Conservation (phyloP, 306 rosid species). For the Pterocarpus macrocarpus region DNA sequence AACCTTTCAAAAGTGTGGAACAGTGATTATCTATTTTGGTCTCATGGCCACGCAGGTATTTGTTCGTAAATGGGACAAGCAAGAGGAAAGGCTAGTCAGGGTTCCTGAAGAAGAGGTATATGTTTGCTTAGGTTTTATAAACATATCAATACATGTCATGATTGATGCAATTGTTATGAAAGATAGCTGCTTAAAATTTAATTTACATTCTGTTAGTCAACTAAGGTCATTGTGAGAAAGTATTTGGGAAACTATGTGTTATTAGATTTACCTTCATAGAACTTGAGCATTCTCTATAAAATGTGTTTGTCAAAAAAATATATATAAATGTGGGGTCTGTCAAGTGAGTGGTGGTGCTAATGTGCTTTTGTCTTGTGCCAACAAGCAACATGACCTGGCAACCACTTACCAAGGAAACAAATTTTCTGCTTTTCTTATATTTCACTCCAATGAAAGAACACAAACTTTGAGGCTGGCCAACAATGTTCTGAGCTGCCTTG, state of each 20-base stretch:
- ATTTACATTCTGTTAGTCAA: slow-evolving; percentile 18
- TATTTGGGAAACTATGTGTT: slow-evolving; percentile 31
- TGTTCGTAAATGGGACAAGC: slow-evolving; percentile 81
- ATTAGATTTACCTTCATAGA: slow-evolving; percentile 6
- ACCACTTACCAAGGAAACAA: slow-evolving; percentile 3
- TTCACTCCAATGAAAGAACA: not conserved
- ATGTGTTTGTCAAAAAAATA: not conserved
- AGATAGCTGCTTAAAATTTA: not conserved
- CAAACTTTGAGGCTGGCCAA: slow-evolving; percentile 30
- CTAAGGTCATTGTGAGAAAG: slow-evolving; percentile 20
- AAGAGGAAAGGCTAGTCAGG: slow-evolving; percentile 72
- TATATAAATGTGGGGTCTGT: not conserved
- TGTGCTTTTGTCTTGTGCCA: slow-evolving; percentile 17
- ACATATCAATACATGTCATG: not conserved
- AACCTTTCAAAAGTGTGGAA: slow-evolving; percentile 16
- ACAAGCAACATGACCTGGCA: slow-evolving; percentile 3
- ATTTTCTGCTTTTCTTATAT: slow-evolving; percentile 18
- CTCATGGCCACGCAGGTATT: slow-evolving; percentile 63
- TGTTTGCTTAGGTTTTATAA: slow-evolving; percentile 26
- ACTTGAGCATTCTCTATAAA: slow-evolving; percentile 30
- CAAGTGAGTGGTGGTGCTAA: slow-evolving; percentile 18
- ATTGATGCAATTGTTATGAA: not conserved
- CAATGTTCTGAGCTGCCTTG: slow-evolving; percentile 29
- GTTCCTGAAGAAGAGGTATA: slow-evolving; percentile 83
- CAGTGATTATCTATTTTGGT: slow-evolving; percentile 31